These are phyloP conservation scores for Lasiosphaeris hirsuta DNA, from an alignment of 495 filamentous ascomycete genomes.

Conservation along the genomic window DNA sequence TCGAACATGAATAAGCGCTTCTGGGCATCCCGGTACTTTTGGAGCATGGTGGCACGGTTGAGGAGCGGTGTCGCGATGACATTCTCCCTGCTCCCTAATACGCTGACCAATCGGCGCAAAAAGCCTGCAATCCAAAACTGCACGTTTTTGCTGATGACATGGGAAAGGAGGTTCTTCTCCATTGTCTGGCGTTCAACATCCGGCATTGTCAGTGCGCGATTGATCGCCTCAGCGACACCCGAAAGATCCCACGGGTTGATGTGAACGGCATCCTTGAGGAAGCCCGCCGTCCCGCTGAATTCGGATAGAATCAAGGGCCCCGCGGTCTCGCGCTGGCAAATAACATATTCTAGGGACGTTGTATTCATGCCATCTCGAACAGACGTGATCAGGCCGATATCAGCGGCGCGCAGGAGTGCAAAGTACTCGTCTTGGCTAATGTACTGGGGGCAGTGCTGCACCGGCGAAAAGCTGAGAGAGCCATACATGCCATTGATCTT, in stretches of 20 bases:
- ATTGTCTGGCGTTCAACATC: conserved; percentile 55
- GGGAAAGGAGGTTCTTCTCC: conserved; percentile 66
- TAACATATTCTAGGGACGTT: conserved; percentile 86
- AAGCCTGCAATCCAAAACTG: conserved; percentile 78
- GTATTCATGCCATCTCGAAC: conserved; percentile 97
- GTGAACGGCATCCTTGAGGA: conserved; percentile 77
- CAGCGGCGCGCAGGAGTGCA: conserved; percentile 78
- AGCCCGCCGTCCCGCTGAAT: conserved; percentile 90
- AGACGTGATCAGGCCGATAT: conserved; percentile 87
- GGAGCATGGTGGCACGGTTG: conserved; percentile 65
- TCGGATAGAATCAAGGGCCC: conserved; percentile 90
- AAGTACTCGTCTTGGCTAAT: conserved; percentile 85
- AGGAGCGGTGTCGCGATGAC: conserved; percentile 75
- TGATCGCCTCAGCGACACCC: conserved; percentile 75
- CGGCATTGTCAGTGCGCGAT: conserved; percentile 72
- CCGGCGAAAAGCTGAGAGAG: conserved; percentile 77
- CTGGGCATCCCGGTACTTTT: conserved; percentile 64
- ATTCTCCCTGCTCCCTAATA: conserved; percentile 71
- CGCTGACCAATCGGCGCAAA: conserved; percentile 69
- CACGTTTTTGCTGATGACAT: conserved; percentile 79
- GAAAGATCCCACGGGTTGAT: conserved; percentile 91
- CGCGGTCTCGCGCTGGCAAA: conserved; percentile 80
- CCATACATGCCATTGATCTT: conserved; percentile 89
- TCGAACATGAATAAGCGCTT: conserved; percentile 95
- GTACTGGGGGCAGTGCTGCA: conserved; percentile 91